Conservation (phyloP, 2,329 filamentous ascomycete genomes). For the Colletotrichum sp. region DNA sequence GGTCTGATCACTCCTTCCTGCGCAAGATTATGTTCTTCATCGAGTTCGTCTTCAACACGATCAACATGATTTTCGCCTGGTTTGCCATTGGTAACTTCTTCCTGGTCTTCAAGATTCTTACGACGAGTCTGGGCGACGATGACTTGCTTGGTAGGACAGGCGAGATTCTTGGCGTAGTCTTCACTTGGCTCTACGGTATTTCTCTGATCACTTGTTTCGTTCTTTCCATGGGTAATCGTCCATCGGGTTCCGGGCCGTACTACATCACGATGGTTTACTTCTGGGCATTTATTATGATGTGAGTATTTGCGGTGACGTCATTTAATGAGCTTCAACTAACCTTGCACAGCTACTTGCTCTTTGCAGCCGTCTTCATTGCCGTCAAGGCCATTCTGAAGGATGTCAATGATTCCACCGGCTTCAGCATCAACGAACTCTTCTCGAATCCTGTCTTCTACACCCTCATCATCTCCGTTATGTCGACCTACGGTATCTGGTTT, state of each 20-base stretch:
- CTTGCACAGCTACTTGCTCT: constrained; percentile 76
- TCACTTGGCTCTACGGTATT: constrained; percentile 95
- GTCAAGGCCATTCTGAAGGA: constrained; percentile 83
- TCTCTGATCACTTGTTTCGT: constrained; percentile 95
- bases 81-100: constrained; percentile 99
- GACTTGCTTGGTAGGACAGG: constrained; percentile 78
- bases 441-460: constrained; percentile 91
- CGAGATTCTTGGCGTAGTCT: constrained; percentile 83
- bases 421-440: constrained; percentile 77
- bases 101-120: constrained; percentile 96
- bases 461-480: constrained; percentile 88
- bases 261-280: constrained; percentile 99
- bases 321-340: constrained; percentile 25
- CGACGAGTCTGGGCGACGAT: constrained; percentile 76
- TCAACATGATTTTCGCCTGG: constrained; percentile 99
- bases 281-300: constrained; percentile 95
- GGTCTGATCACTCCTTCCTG: constrained; percentile 86
- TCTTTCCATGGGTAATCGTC: constrained; percentile 90
- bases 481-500: constrained; percentile 93
- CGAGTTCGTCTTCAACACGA: constrained; percentile 92
- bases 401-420: constrained; percentile 62
- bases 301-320: constrained; percentile 39
- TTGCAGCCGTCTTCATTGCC: constrained; percentile 93
- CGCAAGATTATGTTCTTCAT: constrained; percentile 90
- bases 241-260: constrained; percentile 89